Conservation (phyloP, 345 rosid species). For the Combretum micranthum region DNA sequence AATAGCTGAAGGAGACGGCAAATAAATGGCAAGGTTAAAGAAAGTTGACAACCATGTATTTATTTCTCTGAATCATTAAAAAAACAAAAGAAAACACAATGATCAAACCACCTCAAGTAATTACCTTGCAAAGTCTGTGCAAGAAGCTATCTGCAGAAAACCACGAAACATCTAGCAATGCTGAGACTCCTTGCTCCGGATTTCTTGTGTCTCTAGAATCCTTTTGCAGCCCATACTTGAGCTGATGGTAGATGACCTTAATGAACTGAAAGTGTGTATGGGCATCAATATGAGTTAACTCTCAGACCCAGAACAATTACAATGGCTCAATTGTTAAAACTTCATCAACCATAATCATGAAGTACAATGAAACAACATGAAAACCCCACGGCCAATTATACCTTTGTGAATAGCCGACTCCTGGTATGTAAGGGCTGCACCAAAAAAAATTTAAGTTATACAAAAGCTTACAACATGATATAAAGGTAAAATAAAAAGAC, state of each 20-base stretch:
- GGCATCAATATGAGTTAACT: neutral
- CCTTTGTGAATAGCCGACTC: constrained; percentile 75
- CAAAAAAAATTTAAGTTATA: constrained; percentile 10
- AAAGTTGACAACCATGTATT: too few relatives aligned
- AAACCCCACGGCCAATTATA: constrained; percentile 11
- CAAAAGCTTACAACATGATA: neutral
- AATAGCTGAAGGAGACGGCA: neutral
- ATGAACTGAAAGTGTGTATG: constrained; percentile 55
- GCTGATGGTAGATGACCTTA: constrained; percentile 73
- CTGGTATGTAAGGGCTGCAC: constrained; percentile 83
- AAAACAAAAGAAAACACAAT: neutral
- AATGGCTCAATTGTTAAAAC: too few relatives aligned
- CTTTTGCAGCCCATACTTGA: constrained; percentile 76
- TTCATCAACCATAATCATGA: too few relatives aligned
- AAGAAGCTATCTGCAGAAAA: constrained; percentile 77
- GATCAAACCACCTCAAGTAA: neutral
- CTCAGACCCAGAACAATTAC: too few relatives aligned
- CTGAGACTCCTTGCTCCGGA: constrained; percentile 40
- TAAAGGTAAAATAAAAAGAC: neutral
- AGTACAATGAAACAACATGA: too few relatives aligned
- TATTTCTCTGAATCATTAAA: too few relatives aligned
- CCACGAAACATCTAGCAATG: constrained; percentile 79
- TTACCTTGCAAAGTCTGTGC: constrained; percentile 71
- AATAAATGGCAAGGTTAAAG: neutral
- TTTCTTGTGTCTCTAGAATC: constrained; percentile 27